Conservation (phyloP, 2,329 filamentous ascomycete species). For the Talaromyces sp. region DNA sequence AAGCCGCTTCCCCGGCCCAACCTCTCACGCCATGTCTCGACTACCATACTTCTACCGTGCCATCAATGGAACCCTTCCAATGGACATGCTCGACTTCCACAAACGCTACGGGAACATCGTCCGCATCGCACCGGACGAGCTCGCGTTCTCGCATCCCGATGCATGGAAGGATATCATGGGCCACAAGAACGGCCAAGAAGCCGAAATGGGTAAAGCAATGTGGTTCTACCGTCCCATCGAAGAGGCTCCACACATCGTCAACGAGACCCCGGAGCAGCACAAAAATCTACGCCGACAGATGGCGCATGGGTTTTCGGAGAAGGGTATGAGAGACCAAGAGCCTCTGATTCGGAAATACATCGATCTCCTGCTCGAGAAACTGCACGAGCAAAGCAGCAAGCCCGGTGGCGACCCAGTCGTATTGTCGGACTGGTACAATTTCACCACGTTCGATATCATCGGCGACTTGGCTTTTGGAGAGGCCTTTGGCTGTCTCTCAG, state of each 20-base stretch:
- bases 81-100: slow-evolving; percentile 26
- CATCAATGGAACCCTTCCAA: slow-evolving; percentile 22
- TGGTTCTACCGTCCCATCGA: slow-evolving; percentile 21
- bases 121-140: slow-evolving; percentile 29
- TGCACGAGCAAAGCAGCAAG: slow-evolving; percentile 15
- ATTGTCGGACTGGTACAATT: slow-evolving; percentile 35
- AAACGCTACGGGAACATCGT: slow-evolving; percentile 29
- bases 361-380: slow-evolving; percentile 25
- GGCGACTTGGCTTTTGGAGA: slow-evolving; percentile 42
- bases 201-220: slow-evolving; percentile 20
- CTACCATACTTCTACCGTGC: slow-evolving; percentile 20
- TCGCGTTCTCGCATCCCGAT: slow-evolving; percentile 24
- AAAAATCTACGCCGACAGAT: slow-evolving; percentile 27
- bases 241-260: slow-evolving; percentile 21
- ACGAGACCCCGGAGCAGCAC: slow-evolving; percentile 19
- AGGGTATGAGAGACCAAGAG: slow-evolving; percentile 27
- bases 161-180: slow-evolving; percentile 32
- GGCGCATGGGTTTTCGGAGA: slow-evolving; percentile 32
- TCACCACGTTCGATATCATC: slow-evolving; percentile 40
- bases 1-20: slow-evolving; percentile 25
- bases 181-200: slow-evolving; percentile 18
- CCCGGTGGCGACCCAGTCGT: slow-evolving; percentile 22
- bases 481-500: slow-evolving; percentile 28
- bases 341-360: slow-evolving; percentile 21
- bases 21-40: slow-evolving; percentile 17